Evolutionary conservation across 768 basidiomycete species (phyloP), one percentile per base, ranked within the genome.

Genomic region (Rhizopogon vinicolor): DNA sequence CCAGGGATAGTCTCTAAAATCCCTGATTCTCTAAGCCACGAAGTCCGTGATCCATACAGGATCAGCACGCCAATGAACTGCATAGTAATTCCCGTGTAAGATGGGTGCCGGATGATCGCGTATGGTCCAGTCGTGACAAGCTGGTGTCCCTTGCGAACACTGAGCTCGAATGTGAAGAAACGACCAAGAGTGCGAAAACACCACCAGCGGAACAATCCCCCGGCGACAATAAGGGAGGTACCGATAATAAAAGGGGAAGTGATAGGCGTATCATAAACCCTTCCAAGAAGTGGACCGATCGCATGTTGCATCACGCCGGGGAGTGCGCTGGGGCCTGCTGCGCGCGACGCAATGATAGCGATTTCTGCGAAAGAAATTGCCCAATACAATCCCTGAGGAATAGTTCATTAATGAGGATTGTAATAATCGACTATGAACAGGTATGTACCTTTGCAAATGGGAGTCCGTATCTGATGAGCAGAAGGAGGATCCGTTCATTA

Each of bases 91-190:
- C 61, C 68, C 10, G 62, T 59, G 55, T 72, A 73, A 14, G 40
- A 53, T 33, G 70, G 70, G 46, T 71, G 70, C 12, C 70, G 67
- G 2, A 69, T 65, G 18, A 59, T 5, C 2, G 60, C 44, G 51
- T 72, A 72, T 8, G 71, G 71, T 6, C 69, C 68, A 10, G 44
- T 48, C 0, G 65, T 71, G 39, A 71, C 57, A 6, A 72, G 62
- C 42, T 55, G 58, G 57, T 70, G 70, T 8, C 53, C 50, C 29
- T 52, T 52, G 12, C 60, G 63, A 18, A 68, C 51, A 28, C 58
- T 60, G 19, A 69, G 59, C 42, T 65, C 59, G 52, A 68, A 70
- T 5, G 67, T 72, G 64, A 70, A 72, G 33, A 60, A 56, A 14
- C 45, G 48, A 5, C 66, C 70, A 3, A 72, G 59, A 8, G 56